Evolutionary conservation across 2,329 filamentous ascomycete species (phyloP).

Genomic region (Raffaelea deltoideospora): DNA sequence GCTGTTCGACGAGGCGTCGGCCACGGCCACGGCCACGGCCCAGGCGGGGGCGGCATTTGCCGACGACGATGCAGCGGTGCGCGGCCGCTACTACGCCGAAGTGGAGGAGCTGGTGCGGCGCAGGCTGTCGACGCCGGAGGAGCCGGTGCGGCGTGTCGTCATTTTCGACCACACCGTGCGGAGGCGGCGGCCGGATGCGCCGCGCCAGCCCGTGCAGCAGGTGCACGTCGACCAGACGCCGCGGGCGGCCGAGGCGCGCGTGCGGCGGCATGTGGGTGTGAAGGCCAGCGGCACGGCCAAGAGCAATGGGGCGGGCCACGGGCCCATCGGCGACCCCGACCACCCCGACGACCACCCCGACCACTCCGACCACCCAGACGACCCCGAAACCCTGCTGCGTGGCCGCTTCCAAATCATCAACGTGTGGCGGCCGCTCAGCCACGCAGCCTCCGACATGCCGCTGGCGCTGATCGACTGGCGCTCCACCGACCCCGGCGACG

Average conservation of each 20-base stretch:
- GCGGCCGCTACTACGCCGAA: constrained; percentile 43
- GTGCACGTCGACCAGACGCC: constrained; percentile 62
- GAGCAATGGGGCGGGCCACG: too few species aligned
- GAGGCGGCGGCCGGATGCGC: constrained; percentile 32
- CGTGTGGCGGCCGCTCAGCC: constrained; percentile 53
- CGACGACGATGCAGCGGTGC: constrained; percentile 37
- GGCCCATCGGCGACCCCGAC: too few species aligned
- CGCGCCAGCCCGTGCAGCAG: constrained; percentile 50
- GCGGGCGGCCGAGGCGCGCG: constrained; percentile 41
- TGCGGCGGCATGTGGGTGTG: constrained; percentile 42
- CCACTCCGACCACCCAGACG: too few species aligned
- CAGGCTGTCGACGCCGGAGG: constrained; percentile 22
- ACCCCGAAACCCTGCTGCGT: constrained; percentile 40
- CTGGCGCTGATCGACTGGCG: constrained; percentile 52
- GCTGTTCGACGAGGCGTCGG: constrained; percentile 30
- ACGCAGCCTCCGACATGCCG: constrained; percentile 46
- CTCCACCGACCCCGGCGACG: constrained; percentile 38
- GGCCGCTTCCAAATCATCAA: constrained; percentile 54
- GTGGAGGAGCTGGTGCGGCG: constrained; percentile 40
- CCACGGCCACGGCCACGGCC: constrained; percentile 33
- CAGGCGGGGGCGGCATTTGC: too few species aligned
- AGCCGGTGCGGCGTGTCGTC: constrained; percentile 40
- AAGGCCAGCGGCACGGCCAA: too few species aligned
- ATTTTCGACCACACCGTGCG: constrained; percentile 64
- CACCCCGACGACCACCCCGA: too few species aligned